Evolutionary conservation across 2,329 filamentous ascomycete species (phyloP), one percentile per base, ranked within the genome.

Genomic region (Chrysosphaeria jannelii): DNA sequence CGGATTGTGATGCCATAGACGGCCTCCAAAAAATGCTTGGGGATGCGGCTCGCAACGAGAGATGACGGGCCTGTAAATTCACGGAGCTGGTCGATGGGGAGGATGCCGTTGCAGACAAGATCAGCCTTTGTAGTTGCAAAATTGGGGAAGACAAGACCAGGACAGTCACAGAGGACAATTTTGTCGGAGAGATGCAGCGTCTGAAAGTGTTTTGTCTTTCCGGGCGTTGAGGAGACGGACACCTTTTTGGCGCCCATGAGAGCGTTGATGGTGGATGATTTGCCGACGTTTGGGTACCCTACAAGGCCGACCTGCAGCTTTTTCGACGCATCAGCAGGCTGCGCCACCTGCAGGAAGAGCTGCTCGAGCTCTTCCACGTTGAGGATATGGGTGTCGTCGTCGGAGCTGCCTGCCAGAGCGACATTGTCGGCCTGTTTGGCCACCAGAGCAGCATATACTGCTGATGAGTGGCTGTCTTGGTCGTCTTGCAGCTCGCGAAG

Each of bases 141-240:
- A 47, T 93, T 93, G 36, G 85, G 79, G 43, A 97, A 93, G 2
- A 97, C 88, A 11, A 97, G 66, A 67, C 85, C 85, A 7, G 85
- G 85, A 39, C 85, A 97, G 64, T 97, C 85, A 45, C 85, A 93
- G 5, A 97, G 60, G 22, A 93, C 59, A 30, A 97, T 76, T 28
- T 66, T 63, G 1, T 85, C 71, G 28, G 72, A 85, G 15, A 97
- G 61, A 40, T 91, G 79, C 28, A 97, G 85, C 2, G 85, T 97
- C 45, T 97, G 85, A 50, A 97, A 97, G 39, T 97, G 85, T 51
- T 97, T 97, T 9, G 85, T 97, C 50, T 97, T 97, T 41, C 85
- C 85, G 4, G 85, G 85, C 2, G 85, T 97, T 9, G 81, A 70
- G 10, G 85, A 97, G 19, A 97, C 88, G 0, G 81, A 93, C 5